These are phyloP conservation scores for Daphne laureola DNA, from an alignment of 441 rosid species.

Conservation along the genomic window DNA sequence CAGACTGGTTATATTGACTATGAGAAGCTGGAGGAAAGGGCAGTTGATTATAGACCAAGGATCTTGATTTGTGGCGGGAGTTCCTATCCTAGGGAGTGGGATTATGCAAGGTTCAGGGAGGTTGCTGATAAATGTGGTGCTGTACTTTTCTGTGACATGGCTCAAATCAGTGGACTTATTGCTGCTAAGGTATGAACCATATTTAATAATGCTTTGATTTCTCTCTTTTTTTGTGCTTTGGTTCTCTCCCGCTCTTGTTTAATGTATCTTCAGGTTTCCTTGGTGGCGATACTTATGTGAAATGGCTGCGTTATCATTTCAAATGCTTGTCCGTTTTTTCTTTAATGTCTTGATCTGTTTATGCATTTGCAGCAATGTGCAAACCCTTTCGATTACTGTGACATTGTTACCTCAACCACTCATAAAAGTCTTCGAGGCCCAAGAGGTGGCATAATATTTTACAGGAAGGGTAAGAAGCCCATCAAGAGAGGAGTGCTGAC, in stretches of 20 bases:
- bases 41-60: constrained; percentile 58
- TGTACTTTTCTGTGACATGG: constrained; percentile 65
- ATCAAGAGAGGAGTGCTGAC: constrained; percentile 33
- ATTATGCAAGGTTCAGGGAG: constrained; percentile 52
- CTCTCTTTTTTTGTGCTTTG: neutral
- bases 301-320: neutral
- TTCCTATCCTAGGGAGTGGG: constrained; percentile 65
- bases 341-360: constrained; percentile 1
- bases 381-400: constrained; percentile 53
- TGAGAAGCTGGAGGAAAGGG: constrained; percentile 63
- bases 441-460: constrained; percentile 62
- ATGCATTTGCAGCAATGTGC: constrained; percentile 36
- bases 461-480: constrained; percentile 44
- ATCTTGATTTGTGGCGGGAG: constrained; percentile 69
- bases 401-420: constrained; percentile 62
- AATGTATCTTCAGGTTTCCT: constrained; percentile 1
- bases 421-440: constrained; percentile 69
- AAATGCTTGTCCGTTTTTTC: neutral
- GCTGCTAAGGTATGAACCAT: constrained; percentile 54
- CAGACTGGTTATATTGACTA: constrained; percentile 50
- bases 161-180: constrained; percentile 61
- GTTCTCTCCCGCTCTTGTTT: neutral
- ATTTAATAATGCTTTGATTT: neutral
- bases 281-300: neutral
- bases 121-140: constrained; percentile 61